These are phyloP conservation scores for Talaromyces borbonicus DNA, from an alignment of 495 filamentous ascomycete genomes.

Conservation along the genomic window DNA sequence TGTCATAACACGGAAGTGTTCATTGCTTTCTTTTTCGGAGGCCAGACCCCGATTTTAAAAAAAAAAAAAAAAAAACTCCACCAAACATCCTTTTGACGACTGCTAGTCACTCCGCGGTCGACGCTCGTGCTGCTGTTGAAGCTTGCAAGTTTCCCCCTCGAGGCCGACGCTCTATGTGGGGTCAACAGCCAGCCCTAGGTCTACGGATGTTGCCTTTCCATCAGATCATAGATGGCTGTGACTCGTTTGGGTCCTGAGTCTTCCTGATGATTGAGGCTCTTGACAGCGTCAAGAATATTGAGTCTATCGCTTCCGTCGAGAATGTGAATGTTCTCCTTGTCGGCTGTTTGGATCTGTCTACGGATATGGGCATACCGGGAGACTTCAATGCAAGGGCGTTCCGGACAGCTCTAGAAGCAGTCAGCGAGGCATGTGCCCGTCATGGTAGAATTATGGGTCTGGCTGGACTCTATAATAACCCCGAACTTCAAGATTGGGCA, in stretches of 20 bases:
- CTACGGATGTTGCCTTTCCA: background rate
- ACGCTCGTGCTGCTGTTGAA: background rate
- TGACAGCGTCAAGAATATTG: background rate
- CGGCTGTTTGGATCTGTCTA: background rate
- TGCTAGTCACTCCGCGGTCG: too few relatives aligned
- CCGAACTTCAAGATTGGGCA: too few relatives aligned
- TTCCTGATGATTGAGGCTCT: constrained; percentile 5
- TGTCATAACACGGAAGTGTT: background rate
- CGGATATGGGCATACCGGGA: constrained; percentile 3
- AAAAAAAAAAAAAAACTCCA: background rate
- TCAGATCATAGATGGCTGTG: background rate
- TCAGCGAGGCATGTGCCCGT: background rate
- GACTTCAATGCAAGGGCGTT: background rate
- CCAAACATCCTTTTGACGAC: background rate
- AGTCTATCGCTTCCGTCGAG: background rate
- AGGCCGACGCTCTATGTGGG: background rate
- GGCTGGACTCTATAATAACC: constrained; percentile 3
- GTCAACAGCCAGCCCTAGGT: background rate
- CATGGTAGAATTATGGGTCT: background rate
- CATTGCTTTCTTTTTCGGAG: background rate
- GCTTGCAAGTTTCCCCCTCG: constrained; percentile 1
- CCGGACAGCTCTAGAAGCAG: background rate
- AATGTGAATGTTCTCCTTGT: constrained; percentile 1
- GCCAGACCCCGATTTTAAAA: background rate
- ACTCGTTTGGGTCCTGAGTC: background rate